phyloP scores from a whole-genome alignment of 306 rosid genomes.

The Oemleria cerasiformis region DNA sequence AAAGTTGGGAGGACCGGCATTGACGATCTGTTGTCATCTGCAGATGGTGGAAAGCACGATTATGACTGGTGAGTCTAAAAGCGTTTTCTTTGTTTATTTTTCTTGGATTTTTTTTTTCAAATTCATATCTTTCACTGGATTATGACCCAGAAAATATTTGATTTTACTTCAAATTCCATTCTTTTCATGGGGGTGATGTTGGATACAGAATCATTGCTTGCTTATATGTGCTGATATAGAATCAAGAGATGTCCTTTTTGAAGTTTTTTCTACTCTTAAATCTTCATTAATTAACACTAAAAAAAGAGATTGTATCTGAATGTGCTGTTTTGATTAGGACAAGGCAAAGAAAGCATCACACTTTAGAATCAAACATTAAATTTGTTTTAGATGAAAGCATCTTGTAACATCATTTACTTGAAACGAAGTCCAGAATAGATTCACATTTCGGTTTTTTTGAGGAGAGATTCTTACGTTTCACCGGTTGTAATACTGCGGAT shows the following conservation, averaged over 20 bases:
- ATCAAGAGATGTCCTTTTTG: neutral
- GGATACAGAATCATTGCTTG: neutral
- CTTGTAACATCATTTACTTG: conserved; percentile 1
- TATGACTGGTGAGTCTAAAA: conserved; percentile 66
- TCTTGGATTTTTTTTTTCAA: neutral
- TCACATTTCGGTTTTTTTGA: neutral
- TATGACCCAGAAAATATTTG: neutral
- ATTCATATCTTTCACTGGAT: neutral
- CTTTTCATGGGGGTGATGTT: neutral
- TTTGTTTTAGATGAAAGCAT: neutral
- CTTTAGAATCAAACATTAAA: neutral
- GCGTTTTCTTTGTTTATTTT: neutral
- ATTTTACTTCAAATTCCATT: neutral
- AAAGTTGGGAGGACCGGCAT: conserved; percentile 60
- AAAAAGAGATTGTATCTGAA: neutral
- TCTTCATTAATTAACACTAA: neutral
- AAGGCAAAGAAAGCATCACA: neutral
- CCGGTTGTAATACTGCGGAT: too few relatives aligned
- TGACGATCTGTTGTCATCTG: conserved; percentile 74
- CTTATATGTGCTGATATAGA: neutral
- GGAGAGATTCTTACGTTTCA: too few relatives aligned
- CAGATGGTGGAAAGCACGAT: conserved; percentile 93
- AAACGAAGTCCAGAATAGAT: neutral
- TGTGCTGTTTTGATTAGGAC: neutral
- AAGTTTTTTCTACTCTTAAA: neutral